Conservation (phyloP, 331 rosid species). For the Quercus phellos region DNA sequence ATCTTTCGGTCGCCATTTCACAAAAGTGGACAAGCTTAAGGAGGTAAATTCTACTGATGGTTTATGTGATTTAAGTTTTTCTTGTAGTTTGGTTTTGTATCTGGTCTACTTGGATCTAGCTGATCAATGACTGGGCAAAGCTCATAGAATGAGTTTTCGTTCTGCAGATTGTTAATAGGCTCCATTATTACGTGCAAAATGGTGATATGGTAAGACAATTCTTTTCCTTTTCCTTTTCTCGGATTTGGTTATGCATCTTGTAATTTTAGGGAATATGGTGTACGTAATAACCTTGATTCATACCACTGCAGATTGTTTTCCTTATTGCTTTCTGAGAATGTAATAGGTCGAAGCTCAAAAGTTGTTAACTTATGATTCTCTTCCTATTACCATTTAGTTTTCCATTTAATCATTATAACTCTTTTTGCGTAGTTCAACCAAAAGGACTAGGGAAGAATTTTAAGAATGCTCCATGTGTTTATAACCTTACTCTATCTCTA, state of each 20-base stretch:
- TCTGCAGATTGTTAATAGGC: conserved; percentile 61
- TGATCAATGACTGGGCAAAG: background rate
- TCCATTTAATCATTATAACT: background rate
- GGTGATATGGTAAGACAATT: conserved; percentile 54
- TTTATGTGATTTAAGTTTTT: background rate
- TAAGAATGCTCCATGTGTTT: background rate
- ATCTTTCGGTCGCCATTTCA: conserved; percentile 77
- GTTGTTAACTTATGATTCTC: background rate
- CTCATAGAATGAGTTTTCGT: conserved; percentile 10
- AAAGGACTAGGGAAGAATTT: background rate
- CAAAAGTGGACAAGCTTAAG: conserved; percentile 48
- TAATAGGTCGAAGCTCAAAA: background rate
- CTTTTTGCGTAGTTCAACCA: background rate
- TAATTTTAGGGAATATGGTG: background rate
- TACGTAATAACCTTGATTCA: background rate
- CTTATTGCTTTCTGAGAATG: background rate
- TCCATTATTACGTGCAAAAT: conserved; percentile 53
- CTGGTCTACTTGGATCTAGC: background rate
- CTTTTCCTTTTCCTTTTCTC: conserved; percentile 9
- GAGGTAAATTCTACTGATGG: conserved; percentile 35
- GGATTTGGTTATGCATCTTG: background rate
- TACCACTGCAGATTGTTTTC: background rate
- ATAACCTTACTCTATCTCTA: no score
- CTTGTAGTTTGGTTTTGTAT: background rate
- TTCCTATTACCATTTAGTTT: background rate